Conservation (phyloP, 768 basidiomycete genomes). For the Suillus paluster region DNA sequence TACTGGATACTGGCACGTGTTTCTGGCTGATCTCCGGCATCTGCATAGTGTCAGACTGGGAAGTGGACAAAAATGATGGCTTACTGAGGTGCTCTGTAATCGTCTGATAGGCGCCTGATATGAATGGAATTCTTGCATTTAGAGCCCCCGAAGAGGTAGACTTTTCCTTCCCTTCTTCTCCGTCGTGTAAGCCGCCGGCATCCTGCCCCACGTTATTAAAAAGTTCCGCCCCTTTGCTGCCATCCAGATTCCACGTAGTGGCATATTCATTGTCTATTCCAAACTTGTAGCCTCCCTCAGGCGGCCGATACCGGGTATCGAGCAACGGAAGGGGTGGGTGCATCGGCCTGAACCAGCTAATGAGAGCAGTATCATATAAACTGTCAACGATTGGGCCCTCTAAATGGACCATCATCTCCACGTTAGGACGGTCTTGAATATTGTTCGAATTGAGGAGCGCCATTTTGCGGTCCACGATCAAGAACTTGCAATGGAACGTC, state of each 20-base stretch:
- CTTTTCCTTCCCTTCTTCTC: neutral
- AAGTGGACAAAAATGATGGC: constrained; percentile 8
- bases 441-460: constrained; percentile 71
- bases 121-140: constrained; percentile 21
- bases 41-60: constrained; percentile 22
- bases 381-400: constrained; percentile 74
- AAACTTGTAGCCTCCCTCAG: constrained; percentile 42
- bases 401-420: constrained; percentile 69
- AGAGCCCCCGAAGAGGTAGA: neutral
- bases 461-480: constrained; percentile 70
- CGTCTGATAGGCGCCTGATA: constrained; percentile 40
- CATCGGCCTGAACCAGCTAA: constrained; percentile 59
- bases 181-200: constrained; percentile 17
- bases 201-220: constrained; percentile 21
- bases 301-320: constrained; percentile 32
- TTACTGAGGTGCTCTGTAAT: constrained; percentile 46
- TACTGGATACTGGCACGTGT: constrained; percentile 36
- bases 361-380: constrained; percentile 70
- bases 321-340: constrained; percentile 50
- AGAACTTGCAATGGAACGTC: constrained; percentile 75
- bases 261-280: constrained; percentile 38
- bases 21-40: constrained; percentile 40
- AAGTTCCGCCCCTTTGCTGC: constrained; percentile 27
- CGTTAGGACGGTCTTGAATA: constrained; percentile 59
- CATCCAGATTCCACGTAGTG: constrained; percentile 32